These are phyloP conservation scores for Russula olivacea DNA, from an alignment of 768 basidiomycete genomes.

Conservation along the genomic window DNA sequence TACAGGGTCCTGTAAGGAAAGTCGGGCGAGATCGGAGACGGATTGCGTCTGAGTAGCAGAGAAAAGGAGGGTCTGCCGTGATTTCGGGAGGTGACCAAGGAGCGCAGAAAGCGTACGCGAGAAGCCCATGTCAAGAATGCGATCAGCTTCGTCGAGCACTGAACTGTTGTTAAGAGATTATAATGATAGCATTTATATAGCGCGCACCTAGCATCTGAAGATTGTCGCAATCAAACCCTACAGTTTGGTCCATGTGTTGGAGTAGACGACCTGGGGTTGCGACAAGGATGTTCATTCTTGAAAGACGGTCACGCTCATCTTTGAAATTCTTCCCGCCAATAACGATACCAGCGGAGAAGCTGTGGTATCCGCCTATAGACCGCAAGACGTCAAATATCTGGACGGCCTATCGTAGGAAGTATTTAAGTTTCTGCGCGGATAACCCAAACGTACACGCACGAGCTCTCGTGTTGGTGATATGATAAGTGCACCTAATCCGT, in stretches of 20 bases:
- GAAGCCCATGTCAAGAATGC: constrained; percentile 96
- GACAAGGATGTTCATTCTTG: constrained; percentile 97
- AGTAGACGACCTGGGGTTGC: constrained; percentile 92
- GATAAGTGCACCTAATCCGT: constrained; percentile 80
- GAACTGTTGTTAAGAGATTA: neutral
- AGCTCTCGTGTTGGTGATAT: constrained; percentile 93
- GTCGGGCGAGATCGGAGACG: constrained; percentile 79
- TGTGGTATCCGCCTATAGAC: constrained; percentile 87
- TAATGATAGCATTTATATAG: neutral
- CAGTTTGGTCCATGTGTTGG: constrained; percentile 98
- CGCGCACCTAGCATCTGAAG: constrained; percentile 82
- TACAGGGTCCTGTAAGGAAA: constrained; percentile 79
- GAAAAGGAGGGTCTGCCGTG: constrained; percentile 92
- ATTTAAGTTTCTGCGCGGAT: constrained; percentile 8
- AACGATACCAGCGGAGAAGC: constrained; percentile 89
- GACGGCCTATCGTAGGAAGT: constrained; percentile 56
- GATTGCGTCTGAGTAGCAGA: constrained; percentile 95
- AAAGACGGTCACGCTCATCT: constrained; percentile 82
- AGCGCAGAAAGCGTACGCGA: constrained; percentile 83
- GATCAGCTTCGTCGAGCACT: constrained; percentile 97
- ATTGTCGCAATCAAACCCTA: constrained; percentile 87
- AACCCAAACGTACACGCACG: constrained; percentile 40
- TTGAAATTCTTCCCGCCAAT: constrained; percentile 96
- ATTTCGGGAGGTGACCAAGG: constrained; percentile 83
- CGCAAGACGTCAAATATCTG: constrained; percentile 97